Base-by-base conservation (phyloP, 140 eudicot species). In the Cichorium intybus region DNA sequence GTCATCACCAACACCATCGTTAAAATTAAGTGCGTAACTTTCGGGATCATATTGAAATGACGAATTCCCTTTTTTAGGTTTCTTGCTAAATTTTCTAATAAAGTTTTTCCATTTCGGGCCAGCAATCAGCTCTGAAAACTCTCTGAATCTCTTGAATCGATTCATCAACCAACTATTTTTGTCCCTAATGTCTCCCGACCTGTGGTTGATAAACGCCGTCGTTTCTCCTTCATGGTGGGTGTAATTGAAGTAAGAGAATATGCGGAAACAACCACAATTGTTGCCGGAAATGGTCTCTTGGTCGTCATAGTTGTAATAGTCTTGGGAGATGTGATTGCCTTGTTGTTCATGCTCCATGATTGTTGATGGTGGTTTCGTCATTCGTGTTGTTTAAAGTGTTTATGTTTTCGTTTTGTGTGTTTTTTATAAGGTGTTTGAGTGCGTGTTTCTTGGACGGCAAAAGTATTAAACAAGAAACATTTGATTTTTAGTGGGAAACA, bases 61-160 rank as follows among this genome's bases (percentile, higher is more conserved):
- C 34, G 64, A 51, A 56, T 57, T 79, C 60, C 64, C 78, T 33
- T 60, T 79, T 39, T 27, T 70, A 8, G 35, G 61, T 9, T 71
- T 69, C 69, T 70, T 85, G 0, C 95, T 85, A 17, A 84, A 46
- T 17, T 69, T 87, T 52, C 95, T 80, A 7, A 87, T 59, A n/a
- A 87, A 84, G 60, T 87, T 87, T 84, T 90, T 90, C 97, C 96
- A 90, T 49, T 76, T 80, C 12, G 97, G 97, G 31, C 97, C 96
- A 0, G 92, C 95, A 14, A 80, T 79, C 1, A 80, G 18, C 78
- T 86, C 90, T 10, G 88, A 87, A n/a, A 75, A 59, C 61, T 75
- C 95, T 78, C 56, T 87, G 58, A 90, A 10, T 0, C 54, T 48
- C 71, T 81, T 84, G 26, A 86, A 28, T 9, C 60, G 75, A 16